Percentiles rank a stretch among this genome's conserved stretches.
These are phyloP conservation scores for Bondarzewia mesenterica DNA, from an alignment of 1,284 basidiomycete species.

Conservation along the genomic window DNA sequence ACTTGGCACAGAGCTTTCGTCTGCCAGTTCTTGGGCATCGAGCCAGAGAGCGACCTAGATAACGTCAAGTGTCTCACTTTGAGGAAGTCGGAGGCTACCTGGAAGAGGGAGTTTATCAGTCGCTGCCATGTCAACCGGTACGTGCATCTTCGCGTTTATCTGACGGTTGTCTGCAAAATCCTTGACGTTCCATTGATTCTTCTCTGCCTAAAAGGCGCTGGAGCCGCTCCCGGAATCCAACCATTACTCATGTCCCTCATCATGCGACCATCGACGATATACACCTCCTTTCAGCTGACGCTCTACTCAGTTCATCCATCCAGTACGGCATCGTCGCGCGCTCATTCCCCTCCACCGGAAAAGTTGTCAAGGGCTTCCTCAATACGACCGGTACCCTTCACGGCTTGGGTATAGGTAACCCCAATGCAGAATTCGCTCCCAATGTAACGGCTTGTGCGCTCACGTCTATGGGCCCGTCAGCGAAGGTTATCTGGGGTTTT, in stretches of 20 bases:
- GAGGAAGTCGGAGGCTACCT: slow-evolving; percentile 46
- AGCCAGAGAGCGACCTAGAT: slow-evolving; percentile 49
- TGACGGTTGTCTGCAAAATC: neutral
- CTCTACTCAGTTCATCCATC: slow-evolving; percentile 59
- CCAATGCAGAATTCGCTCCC: slow-evolving; percentile 70
- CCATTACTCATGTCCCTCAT: slow-evolving; percentile 54
- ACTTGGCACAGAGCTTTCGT: slow-evolving; percentile 82
- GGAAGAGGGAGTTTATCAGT: slow-evolving; percentile 60
- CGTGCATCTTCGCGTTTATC: slow-evolving; percentile 15
- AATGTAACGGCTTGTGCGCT: slow-evolving; percentile 53
- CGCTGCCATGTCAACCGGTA: slow-evolving; percentile 50
- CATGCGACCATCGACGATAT: slow-evolving; percentile 45
- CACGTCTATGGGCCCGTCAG: slow-evolving; percentile 58
- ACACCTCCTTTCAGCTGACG: slow-evolving; percentile 48
- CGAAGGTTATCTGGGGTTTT: slow-evolving; percentile 72
- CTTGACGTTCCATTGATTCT: slow-evolving; percentile 3
- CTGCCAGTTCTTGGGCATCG: slow-evolving; percentile 59
- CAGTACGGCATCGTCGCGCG: slow-evolving; percentile 71
- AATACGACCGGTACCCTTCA: slow-evolving; percentile 53
- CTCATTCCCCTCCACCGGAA: slow-evolving; percentile 65
- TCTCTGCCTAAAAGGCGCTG: slow-evolving; percentile 46
- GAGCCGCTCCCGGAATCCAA: slow-evolving; percentile 55
- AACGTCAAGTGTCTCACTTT: slow-evolving; percentile 41
- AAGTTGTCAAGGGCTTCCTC: slow-evolving; percentile 65
- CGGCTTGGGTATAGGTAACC: slow-evolving; percentile 65